Percentiles rank a stretch among this genome's conserved stretches.
phyloP scores from a whole-genome alignment of 1,284 basidiomycete genomes.

The Pholiota adiposa region DNA sequence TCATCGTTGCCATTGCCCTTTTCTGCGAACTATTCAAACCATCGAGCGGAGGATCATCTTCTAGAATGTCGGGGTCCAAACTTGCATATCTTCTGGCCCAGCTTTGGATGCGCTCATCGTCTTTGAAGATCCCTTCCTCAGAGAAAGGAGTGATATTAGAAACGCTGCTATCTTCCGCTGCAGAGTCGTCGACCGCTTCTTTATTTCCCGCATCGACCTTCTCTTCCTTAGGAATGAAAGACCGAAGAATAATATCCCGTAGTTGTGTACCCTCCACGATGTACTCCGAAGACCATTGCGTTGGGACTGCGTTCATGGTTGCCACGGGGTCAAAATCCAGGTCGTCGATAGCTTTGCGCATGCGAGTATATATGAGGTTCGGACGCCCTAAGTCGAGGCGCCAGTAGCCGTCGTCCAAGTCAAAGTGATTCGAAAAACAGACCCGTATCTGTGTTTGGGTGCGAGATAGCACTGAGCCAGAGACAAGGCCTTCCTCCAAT shows the following conservation, averaged over 20 bases:
- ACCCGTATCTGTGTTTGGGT: constrained; percentile 56
- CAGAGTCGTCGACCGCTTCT: constrained; percentile 12
- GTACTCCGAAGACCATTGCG: constrained; percentile 38
- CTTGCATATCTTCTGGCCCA: constrained; percentile 74
- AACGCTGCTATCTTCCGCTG: no score
- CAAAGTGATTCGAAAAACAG: constrained; percentile 57
- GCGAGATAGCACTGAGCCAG: constrained; percentile 59
- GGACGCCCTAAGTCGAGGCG: constrained; percentile 76
- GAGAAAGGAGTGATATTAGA: constrained; percentile 11
- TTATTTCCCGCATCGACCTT: neutral
- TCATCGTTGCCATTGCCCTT: constrained; percentile 86
- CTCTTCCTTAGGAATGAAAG: constrained; percentile 4
- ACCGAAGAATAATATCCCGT: constrained; percentile 65
- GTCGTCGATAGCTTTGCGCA: constrained; percentile 67
- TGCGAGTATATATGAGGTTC: constrained; percentile 71
- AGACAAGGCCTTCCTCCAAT: constrained; percentile 50
- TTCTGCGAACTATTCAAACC: constrained; percentile 81
- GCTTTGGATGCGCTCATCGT: constrained; percentile 73
- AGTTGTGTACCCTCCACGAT: constrained; percentile 72
- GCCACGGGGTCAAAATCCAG: constrained; percentile 60
- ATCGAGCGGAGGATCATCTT: constrained; percentile 78
- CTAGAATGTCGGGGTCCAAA: constrained; percentile 66
- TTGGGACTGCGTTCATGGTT: constrained; percentile 43
- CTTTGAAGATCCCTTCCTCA: constrained; percentile 60
- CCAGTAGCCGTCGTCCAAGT: constrained; percentile 58